These are phyloP conservation scores for Penicillium longicatenatum DNA, from an alignment of 495 filamentous ascomycete species.

Conservation along the genomic window DNA sequence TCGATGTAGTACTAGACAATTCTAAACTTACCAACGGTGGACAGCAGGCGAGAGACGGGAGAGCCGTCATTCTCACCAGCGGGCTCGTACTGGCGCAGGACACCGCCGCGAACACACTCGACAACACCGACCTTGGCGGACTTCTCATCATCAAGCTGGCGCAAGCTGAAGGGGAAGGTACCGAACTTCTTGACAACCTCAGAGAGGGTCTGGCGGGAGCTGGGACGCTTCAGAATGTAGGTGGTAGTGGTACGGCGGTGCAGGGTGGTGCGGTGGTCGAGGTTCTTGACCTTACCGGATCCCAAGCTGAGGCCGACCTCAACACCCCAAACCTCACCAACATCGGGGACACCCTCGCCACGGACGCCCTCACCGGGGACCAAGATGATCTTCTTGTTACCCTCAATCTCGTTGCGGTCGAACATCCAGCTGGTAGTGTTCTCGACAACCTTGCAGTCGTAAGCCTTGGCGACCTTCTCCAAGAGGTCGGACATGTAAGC, in stretches of 20 bases:
- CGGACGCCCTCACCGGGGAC: conserved; percentile 78
- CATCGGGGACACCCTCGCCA: conserved; percentile 85
- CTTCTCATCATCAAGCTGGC: conserved; percentile 95
- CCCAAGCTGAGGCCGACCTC: conserved; percentile 92
- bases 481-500: conserved; percentile 80
- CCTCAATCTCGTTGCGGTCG: conserved; percentile 95
- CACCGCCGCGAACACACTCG: conserved; percentile 88
- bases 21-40: conserved; percentile 76
- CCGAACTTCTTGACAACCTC: conserved; percentile 97
- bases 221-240: conserved; percentile 87
- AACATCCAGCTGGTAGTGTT: conserved; percentile 97
- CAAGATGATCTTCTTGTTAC: conserved; percentile 96
- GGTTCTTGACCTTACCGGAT: conserved; percentile 88
- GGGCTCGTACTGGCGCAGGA: conserved; percentile 93
- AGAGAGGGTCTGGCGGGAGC: conserved; percentile 84
- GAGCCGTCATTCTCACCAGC: conserved; percentile 87
- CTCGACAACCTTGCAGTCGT: conserved; percentile 92
- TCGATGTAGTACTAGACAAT: conserved; percentile 16
- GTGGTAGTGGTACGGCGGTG: conserved; percentile 90
- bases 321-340: conserved; percentile 97
- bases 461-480: conserved; percentile 88
- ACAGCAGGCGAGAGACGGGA: conserved; percentile 81
- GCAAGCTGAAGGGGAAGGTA: conserved; percentile 94
- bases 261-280: conserved; percentile 83
- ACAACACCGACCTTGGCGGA: conserved; percentile 94